Percentiles rank a stretch among this genome's conserved stretches.
phyloP scores from a whole-genome alignment of 2,329 filamentous ascomycete genomes.

The Pseudomassariella vexata region DNA sequence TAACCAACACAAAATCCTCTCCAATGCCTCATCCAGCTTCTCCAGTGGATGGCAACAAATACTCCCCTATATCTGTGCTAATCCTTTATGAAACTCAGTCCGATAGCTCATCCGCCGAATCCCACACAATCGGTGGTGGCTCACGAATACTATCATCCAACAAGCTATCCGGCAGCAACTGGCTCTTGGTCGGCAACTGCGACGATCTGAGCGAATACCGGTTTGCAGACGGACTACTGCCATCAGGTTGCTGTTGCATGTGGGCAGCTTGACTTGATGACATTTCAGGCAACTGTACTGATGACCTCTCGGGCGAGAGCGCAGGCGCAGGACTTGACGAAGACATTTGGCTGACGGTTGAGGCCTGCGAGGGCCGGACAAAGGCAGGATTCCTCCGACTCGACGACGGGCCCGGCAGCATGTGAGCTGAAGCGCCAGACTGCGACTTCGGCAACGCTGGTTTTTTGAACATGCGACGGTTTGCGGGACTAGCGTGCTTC shows the following conservation, averaged over 20 bases:
- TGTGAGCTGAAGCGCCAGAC: conserved; percentile 4
- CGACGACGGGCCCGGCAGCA: conserved; percentile 8
- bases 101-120: conserved; percentile 34
- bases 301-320: conserved; percentile 22
- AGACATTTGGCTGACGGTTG: conserved; percentile 30
- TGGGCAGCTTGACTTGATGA: conserved; percentile 11
- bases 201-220: conserved; percentile 29
- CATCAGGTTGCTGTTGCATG: conserved; percentile 5
- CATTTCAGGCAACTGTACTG: conserved; percentile 13
- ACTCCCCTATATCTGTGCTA: too few relatives aligned
- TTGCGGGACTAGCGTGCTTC: conserved; percentile 4
- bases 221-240: conserved; percentile 13
- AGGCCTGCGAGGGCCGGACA: conserved; percentile 36
- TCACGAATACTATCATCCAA: conserved; percentile 30
- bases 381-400: conserved; percentile 10
- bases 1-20: too few relatives aligned
- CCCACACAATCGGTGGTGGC: conserved; percentile 33
- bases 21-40: too few relatives aligned
- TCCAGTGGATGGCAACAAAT: too few relatives aligned
- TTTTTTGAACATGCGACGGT: conserved; percentile 4
- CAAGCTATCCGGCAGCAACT: conserved; percentile 45
- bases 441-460: conserved; percentile 5
- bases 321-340: conserved; percentile 22
- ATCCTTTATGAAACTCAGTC: too few relatives aligned
- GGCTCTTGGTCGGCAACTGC: conserved; percentile 45